These are phyloP conservation scores for Cryptosporidium bovis DNA, from an alignment of 169 alveolate species.

Conservation along the genomic window DNA sequence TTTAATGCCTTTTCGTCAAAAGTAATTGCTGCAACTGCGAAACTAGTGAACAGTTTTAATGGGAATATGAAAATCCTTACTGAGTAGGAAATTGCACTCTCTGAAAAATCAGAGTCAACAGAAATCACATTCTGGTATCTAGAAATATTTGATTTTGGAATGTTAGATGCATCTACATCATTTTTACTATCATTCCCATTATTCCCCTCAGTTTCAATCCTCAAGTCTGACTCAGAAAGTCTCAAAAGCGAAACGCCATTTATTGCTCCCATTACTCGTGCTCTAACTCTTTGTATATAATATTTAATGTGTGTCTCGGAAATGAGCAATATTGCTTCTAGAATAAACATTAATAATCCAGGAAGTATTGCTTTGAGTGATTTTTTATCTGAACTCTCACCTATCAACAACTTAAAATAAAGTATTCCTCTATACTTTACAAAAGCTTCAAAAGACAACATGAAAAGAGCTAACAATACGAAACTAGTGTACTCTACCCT, in stretches of 20 bases:
- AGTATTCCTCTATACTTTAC: conserved; percentile 51
- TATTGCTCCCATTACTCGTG: conserved; percentile 65
- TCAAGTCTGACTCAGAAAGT: conserved; percentile 22
- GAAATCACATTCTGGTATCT: conserved; percentile 56
- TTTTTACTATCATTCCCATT: neutral
- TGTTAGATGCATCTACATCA: neutral
- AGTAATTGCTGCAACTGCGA: conserved; percentile 43
- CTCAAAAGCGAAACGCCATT: conserved; percentile 56
- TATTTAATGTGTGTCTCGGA: conserved; percentile 57
- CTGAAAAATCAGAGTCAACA: conserved; percentile 62
- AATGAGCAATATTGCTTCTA: conserved; percentile 11
- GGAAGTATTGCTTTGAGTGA: conserved; percentile 3
- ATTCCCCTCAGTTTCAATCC: neutral
- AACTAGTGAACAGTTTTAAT: conserved; percentile 5
- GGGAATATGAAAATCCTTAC: conserved; percentile 34
- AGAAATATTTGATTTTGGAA: conserved; percentile 51
- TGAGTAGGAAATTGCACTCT: conserved; percentile 55
- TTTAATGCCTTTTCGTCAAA: conserved; percentile 24
- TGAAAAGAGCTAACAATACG: conserved; percentile 2
- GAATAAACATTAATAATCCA: conserved; percentile 11
- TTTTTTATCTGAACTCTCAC: conserved; percentile 3
- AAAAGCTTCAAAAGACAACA: conserved; percentile 29
- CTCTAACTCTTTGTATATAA: conserved; percentile 30
- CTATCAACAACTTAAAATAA: conserved; percentile 23
- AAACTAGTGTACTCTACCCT: conserved; percentile 1